A percentile compares a stretch with the other conserved stretches of the same genome.
Evolutionary conservation across 371 early-diverging fungal genomes (phyloP).

Genomic region (Lichtheimia corymbifera): DNA sequence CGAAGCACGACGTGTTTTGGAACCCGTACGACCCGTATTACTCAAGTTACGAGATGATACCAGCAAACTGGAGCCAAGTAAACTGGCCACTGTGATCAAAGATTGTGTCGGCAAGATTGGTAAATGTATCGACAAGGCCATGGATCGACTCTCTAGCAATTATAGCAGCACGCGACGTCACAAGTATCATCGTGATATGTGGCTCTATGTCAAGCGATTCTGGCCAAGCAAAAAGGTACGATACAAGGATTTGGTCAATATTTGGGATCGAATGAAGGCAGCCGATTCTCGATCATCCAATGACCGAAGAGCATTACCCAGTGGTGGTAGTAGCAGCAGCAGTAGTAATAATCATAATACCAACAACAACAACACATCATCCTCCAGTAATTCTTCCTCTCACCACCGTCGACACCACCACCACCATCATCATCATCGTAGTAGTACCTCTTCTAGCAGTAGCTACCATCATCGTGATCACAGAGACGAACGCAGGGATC

Average conservation of each 20-base stretch:
- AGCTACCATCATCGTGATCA: constrained; percentile 8
- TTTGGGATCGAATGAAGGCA: constrained; percentile 49
- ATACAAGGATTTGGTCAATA: constrained; percentile 48
- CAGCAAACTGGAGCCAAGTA: constrained; percentile 37
- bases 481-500: constrained; percentile 8
- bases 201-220: constrained; percentile 64
- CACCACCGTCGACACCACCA: constrained; percentile 8
- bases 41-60: constrained; percentile 54
- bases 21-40: constrained; percentile 57
- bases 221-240: constrained; percentile 58
- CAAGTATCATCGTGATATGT: constrained; percentile 51
- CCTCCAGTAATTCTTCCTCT: constrained; percentile 5
- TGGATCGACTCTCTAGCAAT: constrained; percentile 21
- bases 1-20: constrained; percentile 52
- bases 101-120: constrained; percentile 64
- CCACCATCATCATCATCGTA: constrained; percentile 1
- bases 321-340: not conserved
- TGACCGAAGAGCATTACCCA: not conserved
- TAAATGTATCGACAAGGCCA: constrained; percentile 51
- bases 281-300: not conserved
- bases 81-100: constrained; percentile 58
- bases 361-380: constrained; percentile 1
- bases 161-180: constrained; percentile 13
- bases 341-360: constrained; percentile 1
- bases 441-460: not conserved